Conservation (phyloP, 768 basidiomycete genomes). For the Leccinum broughii region DNA sequence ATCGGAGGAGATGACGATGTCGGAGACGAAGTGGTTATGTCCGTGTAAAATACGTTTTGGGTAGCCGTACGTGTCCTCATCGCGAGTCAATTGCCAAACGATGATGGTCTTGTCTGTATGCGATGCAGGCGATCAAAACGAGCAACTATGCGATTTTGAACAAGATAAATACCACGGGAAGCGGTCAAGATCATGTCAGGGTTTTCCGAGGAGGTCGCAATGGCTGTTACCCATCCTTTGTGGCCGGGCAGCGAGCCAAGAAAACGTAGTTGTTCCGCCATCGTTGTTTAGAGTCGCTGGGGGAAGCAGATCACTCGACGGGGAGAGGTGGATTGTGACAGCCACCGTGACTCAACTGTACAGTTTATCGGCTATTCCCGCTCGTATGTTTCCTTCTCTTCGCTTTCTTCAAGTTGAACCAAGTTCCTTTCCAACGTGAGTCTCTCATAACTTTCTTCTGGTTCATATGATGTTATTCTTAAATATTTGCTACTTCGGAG, state of each 20-base stretch:
- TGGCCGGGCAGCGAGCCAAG: conserved; percentile 91
- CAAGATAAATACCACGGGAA: conserved; percentile 74
- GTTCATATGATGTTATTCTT: conserved; percentile 43
- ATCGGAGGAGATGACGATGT: conserved; percentile 98
- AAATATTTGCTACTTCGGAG: conserved; percentile 74
- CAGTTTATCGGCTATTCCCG: conserved; percentile 46
- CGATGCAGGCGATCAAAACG: conserved; percentile 23
- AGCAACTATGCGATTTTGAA: conserved; percentile 10
- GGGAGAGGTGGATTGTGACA: conserved; percentile 37
- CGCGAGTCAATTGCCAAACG: conserved; percentile 97
- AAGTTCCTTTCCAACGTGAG: conserved; percentile 17
- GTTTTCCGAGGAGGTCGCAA: conserved; percentile 98
- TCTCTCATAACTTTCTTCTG: background rate
- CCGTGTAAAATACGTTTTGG: conserved; percentile 97
- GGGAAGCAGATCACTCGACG: background rate
- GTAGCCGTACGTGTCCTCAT: conserved; percentile 88
- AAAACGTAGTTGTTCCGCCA: conserved; percentile 87
- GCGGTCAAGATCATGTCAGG: conserved; percentile 99
- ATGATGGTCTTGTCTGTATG: conserved; percentile 99
- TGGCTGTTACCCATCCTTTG: conserved; percentile 98
- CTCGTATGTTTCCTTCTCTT: background rate
- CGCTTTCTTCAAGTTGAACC: background rate
- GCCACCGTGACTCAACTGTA: conserved; percentile 68
- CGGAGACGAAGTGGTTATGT: conserved; percentile 99
- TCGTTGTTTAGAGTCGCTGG: conserved; percentile 36